Percentiles rank a stretch among this genome's conserved stretches.
Conservation (phyloP, 1,284 basidiomycete species). For the Anthracocystis panici-leucophaei region DNA sequence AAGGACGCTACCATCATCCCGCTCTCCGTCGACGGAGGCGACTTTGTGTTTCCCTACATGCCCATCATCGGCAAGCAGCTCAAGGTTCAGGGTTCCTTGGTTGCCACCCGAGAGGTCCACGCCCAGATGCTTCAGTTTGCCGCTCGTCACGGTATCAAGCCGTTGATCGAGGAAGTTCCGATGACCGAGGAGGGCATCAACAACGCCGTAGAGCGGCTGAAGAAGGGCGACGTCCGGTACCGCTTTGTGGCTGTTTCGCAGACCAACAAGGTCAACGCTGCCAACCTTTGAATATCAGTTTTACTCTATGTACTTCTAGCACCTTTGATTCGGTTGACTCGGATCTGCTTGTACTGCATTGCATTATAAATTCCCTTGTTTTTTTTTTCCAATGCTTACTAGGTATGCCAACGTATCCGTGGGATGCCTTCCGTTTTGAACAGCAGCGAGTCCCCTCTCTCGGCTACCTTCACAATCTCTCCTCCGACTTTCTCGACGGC, state of each 20-base stretch:
- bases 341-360: too few relatives aligned
- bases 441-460: too few relatives aligned
- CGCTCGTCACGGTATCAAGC: constrained; percentile 55
- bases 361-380: too few relatives aligned
- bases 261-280: constrained; percentile 40
- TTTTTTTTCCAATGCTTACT: too few relatives aligned
- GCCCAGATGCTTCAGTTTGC: constrained; percentile 61
- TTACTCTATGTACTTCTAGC: constrained; percentile 7
- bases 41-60: constrained; percentile 58
- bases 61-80: constrained; percentile 60
- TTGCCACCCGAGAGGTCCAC: constrained; percentile 59
- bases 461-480: too few relatives aligned
- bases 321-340: too few relatives aligned
- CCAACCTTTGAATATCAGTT: constrained; percentile 30
- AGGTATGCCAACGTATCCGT: too few relatives aligned
- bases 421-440: too few relatives aligned
- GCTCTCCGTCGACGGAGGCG: constrained; percentile 51
- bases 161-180: constrained; percentile 63
- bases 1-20: constrained; percentile 60
- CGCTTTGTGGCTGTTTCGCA: constrained; percentile 61
- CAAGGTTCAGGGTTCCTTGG: constrained; percentile 57
- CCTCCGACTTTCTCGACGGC: constrained; percentile 10
- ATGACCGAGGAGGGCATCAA: constrained; percentile 67
- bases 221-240: constrained; percentile 65
- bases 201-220: constrained; percentile 55